Conservation (phyloP, 345 rosid genomes). For the Hibiscus syriacus region DNA sequence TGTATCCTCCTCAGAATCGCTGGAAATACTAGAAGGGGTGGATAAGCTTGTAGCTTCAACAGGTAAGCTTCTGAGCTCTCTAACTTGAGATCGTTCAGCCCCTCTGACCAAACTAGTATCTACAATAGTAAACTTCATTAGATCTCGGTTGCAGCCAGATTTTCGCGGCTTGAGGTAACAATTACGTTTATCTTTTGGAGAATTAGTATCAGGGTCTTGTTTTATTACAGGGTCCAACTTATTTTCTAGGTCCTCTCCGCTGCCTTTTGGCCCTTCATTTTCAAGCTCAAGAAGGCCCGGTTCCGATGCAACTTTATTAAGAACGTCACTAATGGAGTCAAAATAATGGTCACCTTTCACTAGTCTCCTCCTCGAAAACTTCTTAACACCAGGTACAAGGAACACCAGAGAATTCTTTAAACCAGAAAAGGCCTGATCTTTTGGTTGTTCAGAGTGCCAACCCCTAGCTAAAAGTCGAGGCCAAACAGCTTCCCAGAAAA, state of each 20-base stretch:
- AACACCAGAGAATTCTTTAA: slow-evolving; percentile 35
- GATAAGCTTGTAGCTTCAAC: slow-evolving; percentile 21
- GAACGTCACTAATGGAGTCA: slow-evolving; percentile 61
- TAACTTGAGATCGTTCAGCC: slow-evolving; percentile 25
- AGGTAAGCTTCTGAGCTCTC: slow-evolving; percentile 50
- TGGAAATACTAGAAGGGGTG: slow-evolving; percentile 26
- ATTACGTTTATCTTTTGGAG: slow-evolving; percentile 14
- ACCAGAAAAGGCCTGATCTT: slow-evolving; percentile 25
- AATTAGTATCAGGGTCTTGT: slow-evolving; percentile 15
- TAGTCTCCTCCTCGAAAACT: slow-evolving; percentile 47
- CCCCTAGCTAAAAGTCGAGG: slow-evolving; percentile 54
- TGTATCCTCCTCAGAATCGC: slow-evolving; percentile 33
- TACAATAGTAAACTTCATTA: slow-evolving; percentile 44
- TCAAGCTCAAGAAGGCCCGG: slow-evolving; percentile 59
- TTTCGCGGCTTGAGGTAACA: slow-evolving; percentile 59
- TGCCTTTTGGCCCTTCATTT: slow-evolving; percentile 24
- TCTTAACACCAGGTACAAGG: slow-evolving; percentile 39
- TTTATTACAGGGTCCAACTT: slow-evolving; percentile 22
- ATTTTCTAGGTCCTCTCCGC: slow-evolving; percentile 25
- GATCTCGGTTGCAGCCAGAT: slow-evolving; percentile 26
- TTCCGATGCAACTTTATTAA: slow-evolving; percentile 57
- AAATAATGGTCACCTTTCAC: slow-evolving; percentile 50
- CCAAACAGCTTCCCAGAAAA: slow-evolving; percentile 67
- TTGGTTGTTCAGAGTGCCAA: slow-evolving; percentile 52
- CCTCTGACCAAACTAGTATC: slow-evolving; percentile 47